These are phyloP conservation scores for Passiflora organensis DNA, from an alignment of 345 rosid species.

Conservation along the genomic window DNA sequence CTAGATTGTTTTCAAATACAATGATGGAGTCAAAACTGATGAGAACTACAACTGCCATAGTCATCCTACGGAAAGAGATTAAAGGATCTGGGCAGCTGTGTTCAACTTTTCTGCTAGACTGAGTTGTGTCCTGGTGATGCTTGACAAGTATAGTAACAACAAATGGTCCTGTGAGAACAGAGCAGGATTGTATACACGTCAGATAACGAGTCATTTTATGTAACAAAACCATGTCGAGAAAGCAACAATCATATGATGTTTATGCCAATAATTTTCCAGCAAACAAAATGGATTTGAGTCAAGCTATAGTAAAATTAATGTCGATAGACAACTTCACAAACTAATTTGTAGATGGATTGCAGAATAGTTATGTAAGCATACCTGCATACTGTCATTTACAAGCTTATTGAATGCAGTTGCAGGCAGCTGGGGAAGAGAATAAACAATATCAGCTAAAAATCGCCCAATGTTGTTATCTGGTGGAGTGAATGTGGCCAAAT, in stretches of 20 bases:
- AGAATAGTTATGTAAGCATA: constrained; percentile 10
- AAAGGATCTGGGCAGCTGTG: constrained; percentile 83
- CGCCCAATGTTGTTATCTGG: constrained; percentile 79
- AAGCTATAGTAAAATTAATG: too few relatives aligned
- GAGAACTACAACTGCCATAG: not conserved
- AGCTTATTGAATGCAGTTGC: constrained; percentile 78
- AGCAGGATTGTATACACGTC: not conserved
- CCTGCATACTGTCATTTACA: constrained; percentile 85
- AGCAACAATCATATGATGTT: not conserved
- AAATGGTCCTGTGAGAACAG: constrained; percentile 58
- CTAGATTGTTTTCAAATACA: not conserved
- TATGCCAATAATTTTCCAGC: not conserved
- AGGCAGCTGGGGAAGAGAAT: constrained; percentile 68
- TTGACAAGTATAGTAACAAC: constrained; percentile 73
- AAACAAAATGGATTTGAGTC: too few relatives aligned
- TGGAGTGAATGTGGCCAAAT: too few relatives aligned
- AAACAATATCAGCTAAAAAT: constrained; percentile 56
- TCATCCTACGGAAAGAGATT: constrained; percentile 8
- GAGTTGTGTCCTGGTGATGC: constrained; percentile 90
- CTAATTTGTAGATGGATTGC: too few relatives aligned
- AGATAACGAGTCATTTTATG: not conserved
- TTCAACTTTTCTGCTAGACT: constrained; percentile 87
- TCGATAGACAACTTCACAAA: too few relatives aligned
- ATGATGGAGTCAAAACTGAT: not conserved
- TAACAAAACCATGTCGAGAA: not conserved